Conservation (phyloP, 768 basidiomycete genomes). For the Rubroboletus satanas region DNA sequence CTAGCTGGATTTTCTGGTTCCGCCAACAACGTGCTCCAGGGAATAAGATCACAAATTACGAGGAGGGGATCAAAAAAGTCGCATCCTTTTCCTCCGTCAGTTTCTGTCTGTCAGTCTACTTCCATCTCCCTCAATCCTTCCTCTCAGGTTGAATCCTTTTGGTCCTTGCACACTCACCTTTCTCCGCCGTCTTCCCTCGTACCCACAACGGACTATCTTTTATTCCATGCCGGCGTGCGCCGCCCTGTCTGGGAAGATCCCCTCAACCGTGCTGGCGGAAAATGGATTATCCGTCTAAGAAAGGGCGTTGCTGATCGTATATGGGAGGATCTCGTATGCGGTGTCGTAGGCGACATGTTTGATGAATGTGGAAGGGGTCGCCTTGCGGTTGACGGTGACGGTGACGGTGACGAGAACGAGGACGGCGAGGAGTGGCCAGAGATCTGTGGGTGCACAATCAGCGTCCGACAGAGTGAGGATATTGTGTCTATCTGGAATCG, state of each 20-base stretch:
- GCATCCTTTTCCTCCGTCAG: conserved; percentile 83
- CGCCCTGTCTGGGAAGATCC: conserved; percentile 97
- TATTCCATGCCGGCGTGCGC: conserved; percentile 82
- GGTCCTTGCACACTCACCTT: conserved; percentile 91
- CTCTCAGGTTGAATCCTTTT: conserved; percentile 85
- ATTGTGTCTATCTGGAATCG: conserved; percentile 93
- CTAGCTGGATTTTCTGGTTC: conserved; percentile 90
- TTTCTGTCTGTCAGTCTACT: conserved; percentile 7
- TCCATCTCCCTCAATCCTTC: conserved; percentile 7
- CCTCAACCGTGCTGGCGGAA: conserved; percentile 80
- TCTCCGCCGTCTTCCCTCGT: conserved; percentile 77
- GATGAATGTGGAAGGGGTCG: conserved; percentile 49
- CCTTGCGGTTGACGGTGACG: conserved; percentile 28
- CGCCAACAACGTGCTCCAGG: conserved; percentile 86
- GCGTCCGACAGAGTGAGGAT: conserved; percentile 90
- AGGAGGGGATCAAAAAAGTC: conserved; percentile 92
- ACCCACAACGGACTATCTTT: conserved; percentile 90
- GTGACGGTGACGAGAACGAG: conserved; percentile 36
- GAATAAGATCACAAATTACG: conserved; percentile 86
- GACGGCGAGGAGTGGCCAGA: conserved; percentile 59
- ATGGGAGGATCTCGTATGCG: conserved; percentile 87
- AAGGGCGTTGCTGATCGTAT: conserved; percentile 88
- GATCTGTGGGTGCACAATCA: conserved; percentile 94
- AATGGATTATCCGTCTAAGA: conserved; percentile 91
- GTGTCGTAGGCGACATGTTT: conserved; percentile 88